phyloP scores from a whole-genome alignment of 202 grass and related monocot genomes.

The Setaria viridis region DNA sequence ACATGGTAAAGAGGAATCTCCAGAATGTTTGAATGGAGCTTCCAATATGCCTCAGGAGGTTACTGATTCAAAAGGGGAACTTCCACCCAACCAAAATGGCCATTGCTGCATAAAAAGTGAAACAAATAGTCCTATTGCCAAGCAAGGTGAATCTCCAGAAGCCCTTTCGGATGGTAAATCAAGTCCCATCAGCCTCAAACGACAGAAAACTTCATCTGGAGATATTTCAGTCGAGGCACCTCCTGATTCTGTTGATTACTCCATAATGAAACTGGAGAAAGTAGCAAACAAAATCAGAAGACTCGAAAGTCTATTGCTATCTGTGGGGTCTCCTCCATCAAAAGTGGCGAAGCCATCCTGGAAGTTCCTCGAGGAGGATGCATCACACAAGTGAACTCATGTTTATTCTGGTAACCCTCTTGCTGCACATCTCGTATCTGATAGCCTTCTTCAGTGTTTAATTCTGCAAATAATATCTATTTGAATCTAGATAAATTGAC shows the following conservation, averaged over 20 bases:
- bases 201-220: conserved; percentile 28
- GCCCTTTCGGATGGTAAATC: conserved; percentile 11
- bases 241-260: conserved; percentile 24
- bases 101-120: conserved; percentile 8
- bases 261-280: conserved; percentile 38
- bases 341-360: neutral
- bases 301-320: conserved; percentile 21
- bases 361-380: conserved; percentile 30
- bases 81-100: conserved; percentile 1
- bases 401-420: neutral
- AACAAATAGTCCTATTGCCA: neutral
- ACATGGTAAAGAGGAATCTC: neutral
- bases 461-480: neutral
- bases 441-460: neutral
- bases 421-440: neutral
- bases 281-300: conserved; percentile 42
- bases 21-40: conserved; percentile 24
- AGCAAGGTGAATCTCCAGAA: neutral
- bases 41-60: neutral
- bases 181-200: neutral
- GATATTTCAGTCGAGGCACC: neutral
- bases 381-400: conserved; percentile 23
- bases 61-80: conserved; percentile 20
- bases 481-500: neutral
- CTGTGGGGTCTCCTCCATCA: neutral